A percentile compares a stretch with the other conserved stretches of the same genome.
These are phyloP conservation scores for Xylaria hypoxylon DNA, from an alignment of 2,329 filamentous ascomycete species.

Conservation along the genomic window DNA sequence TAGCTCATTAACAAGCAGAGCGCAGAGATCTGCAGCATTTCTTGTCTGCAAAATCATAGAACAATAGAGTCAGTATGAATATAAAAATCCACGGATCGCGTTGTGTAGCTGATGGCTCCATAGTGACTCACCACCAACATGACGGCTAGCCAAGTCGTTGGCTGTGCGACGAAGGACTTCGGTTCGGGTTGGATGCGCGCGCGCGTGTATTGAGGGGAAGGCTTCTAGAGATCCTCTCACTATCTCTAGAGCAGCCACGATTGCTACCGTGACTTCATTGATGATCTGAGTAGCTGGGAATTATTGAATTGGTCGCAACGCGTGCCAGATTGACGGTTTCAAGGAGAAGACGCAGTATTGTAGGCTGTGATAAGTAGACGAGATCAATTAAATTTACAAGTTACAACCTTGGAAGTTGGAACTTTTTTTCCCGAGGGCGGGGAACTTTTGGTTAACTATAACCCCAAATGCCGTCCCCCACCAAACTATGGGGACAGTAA, in stretches of 20 bases:
- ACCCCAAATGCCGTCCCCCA: slow-evolving; percentile 31
- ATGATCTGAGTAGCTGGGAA: slow-evolving; percentile 43
- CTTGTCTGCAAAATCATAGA: slow-evolving; percentile 65
- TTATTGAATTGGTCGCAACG: slow-evolving; percentile 8
- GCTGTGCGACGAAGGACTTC: slow-evolving; percentile 31
- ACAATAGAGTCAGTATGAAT: slow-evolving; percentile 43
- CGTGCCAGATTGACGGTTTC: slow-evolving; percentile 9
- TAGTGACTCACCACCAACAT: slow-evolving; percentile 52
- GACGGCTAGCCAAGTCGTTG: slow-evolving; percentile 34
- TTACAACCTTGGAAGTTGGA: slow-evolving; percentile 11
- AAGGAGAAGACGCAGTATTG: slow-evolving; percentile 9
- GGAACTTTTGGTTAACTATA: slow-evolving; percentile 37
- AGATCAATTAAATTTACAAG: slow-evolving; percentile 9
- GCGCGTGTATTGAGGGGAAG: slow-evolving; percentile 48
- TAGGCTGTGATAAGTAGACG: slow-evolving; percentile 24
- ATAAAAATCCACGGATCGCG: neutral
- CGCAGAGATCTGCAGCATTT: slow-evolving; percentile 87
- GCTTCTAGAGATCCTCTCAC: slow-evolving; percentile 81
- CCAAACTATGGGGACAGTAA: slow-evolving; percentile 26
- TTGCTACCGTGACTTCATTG: slow-evolving; percentile 77
- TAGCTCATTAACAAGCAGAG: slow-evolving; percentile 86
- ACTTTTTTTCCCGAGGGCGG: slow-evolving; percentile 46
- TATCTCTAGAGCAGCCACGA: slow-evolving; percentile 80
- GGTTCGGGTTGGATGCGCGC: slow-evolving; percentile 34
- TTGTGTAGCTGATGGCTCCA: neutral